phyloP scores from a whole-genome alignment of 1,139 yeast species.

The Yamadazyma atmosphaerica region DNA sequence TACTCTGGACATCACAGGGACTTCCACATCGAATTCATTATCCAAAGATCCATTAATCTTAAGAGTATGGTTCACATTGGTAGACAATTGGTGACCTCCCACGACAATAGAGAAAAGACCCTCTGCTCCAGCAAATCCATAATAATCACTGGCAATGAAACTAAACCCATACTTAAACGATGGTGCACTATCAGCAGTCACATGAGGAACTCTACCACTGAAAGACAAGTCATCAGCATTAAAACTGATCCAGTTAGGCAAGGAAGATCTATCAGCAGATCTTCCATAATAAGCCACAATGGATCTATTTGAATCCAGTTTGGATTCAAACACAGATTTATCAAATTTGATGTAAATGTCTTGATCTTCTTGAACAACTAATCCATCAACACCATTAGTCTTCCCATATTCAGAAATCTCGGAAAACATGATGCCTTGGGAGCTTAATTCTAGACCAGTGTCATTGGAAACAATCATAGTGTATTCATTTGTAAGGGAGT shows the following conservation, averaged over 20 bases:
- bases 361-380: constrained; percentile 72
- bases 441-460: constrained; percentile 48
- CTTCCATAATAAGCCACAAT: constrained; percentile 81
- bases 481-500: constrained; percentile 50
- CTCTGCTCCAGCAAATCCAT: constrained; percentile 72
- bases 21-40: constrained; percentile 48
- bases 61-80: constrained; percentile 53
- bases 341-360: constrained; percentile 64
- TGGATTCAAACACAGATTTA: constrained; percentile 51
- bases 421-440: constrained; percentile 41
- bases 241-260: constrained; percentile 87
- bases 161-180: constrained; percentile 71
- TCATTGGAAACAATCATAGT: constrained; percentile 58
- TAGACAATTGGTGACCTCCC: constrained; percentile 85
- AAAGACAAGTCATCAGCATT: constrained; percentile 64
- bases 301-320: constrained; percentile 42
- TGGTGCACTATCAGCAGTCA: constrained; percentile 85
- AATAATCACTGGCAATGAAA: constrained; percentile 76
- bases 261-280: constrained; percentile 75
- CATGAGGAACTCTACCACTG: constrained; percentile 85
- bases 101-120: constrained; percentile 71
- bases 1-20: constrained; percentile 62
- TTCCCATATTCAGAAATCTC: constrained; percentile 58
- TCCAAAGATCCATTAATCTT: constrained; percentile 68
- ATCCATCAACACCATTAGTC: constrained; percentile 72